Evolutionary conservation across 305 asterid genomes (phyloP), one percentile per base, ranked within the genome.

Genomic region (Rubia balearica): DNA sequence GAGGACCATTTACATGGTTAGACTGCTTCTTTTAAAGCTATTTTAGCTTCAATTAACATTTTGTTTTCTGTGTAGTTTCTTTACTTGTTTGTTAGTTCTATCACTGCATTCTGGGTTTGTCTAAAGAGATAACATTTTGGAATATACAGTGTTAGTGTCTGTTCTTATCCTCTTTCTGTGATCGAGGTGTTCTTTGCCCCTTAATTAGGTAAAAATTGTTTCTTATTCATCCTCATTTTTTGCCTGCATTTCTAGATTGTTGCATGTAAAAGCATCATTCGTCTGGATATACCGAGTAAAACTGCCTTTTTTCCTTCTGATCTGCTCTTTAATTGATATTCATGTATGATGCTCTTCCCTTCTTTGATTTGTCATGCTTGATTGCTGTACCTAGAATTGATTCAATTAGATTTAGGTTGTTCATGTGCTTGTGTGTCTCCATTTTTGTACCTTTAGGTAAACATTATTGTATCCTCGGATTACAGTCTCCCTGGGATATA

Each of bases 1-100:
- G 98, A 92, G 77, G 97, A 88, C 78, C 98, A 88, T 82, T 85
- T 92, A 77, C 97, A 90, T 65, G 98, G 98, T 92, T 78, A 82
- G 94, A 61, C 61, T 53, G 59, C 65, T 72, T 75, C 71, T 72
- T 36, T 48, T 67, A 68, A 40, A 61, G 61, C 27, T 72, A 41
- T 53, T 62, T 40, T 65, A 30, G 56, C 71, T 41, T n/a, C 79
- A 24, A 67, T 56, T 57, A 38, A 16, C 45, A 7, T 6, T 41
- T 5, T 16, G 7, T 22, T 49, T 62, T 48, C 53, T 51, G 49
- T 62, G 24, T 27, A 41, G 5, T 69, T 53, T 49, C 1, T 51
- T 17, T 30, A 21, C 70, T 14, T 73, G 40, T 46, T 41, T 11
- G 6, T n/a, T n/a, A n/a, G n/a, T n/a, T n/a, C 33, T 19, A 14